Evolutionary conservation across 2,329 filamentous ascomycete genomes (phyloP).

Genomic region (Seiridium unicorne): DNA sequence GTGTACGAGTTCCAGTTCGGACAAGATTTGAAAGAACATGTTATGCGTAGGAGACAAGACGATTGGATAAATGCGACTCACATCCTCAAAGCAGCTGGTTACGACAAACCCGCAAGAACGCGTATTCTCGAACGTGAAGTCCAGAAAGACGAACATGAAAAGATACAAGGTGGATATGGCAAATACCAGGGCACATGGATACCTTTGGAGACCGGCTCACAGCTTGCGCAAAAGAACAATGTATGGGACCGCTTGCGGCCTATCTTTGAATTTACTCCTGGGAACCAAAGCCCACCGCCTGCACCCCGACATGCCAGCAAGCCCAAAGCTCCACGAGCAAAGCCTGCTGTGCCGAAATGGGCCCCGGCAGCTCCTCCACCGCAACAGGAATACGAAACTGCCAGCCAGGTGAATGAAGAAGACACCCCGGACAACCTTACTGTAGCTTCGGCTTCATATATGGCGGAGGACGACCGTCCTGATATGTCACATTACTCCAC

Average conservation of each 20-base stretch:
- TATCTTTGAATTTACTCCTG: conserved; percentile 87
- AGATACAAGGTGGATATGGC: conserved; percentile 96
- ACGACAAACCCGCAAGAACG: conserved; percentile 94
- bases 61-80: conserved; percentile 99
- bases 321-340: conserved; percentile 69
- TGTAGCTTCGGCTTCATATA: conserved; percentile 79
- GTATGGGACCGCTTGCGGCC: conserved; percentile 78
- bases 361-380: conserved; percentile 7
- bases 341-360: conserved; percentile 63
- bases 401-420: conserved; percentile 66
- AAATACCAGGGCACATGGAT: conserved; percentile 99
- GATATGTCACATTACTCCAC: conserved; percentile 64
- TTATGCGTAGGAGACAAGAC: conserved; percentile 91
- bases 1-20: conserved; percentile 93
- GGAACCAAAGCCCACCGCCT: conserved; percentile 84
- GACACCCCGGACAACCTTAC: conserved; percentile 83
- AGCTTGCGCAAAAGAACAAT: conserved; percentile 83
- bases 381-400: conserved; percentile 61
- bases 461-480: conserved; percentile 78
- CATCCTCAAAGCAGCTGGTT: conserved; percentile 93
- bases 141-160: conserved; percentile 94
- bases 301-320: conserved; percentile 91
- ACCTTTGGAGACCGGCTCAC: conserved; percentile 76
- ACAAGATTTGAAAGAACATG: conserved; percentile 75
- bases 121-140: conserved; percentile 95